Evolutionary conservation across 1,139 yeast genomes (phyloP).

Genomic region (Lodderomyces metapsilosis): DNA sequence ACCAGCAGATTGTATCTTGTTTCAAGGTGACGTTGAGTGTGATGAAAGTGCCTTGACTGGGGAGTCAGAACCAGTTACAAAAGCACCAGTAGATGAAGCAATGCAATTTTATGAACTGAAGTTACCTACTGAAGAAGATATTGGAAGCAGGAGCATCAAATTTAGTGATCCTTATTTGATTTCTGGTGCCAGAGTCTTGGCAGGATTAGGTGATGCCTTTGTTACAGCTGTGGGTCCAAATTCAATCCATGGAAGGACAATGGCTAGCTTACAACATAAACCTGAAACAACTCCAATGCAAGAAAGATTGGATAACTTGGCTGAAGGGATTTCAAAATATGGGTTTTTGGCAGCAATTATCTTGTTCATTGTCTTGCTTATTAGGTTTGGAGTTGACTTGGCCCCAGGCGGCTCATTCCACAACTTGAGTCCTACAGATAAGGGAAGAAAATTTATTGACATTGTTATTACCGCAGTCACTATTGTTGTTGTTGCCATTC

Average conservation of each 20-base stretch:
- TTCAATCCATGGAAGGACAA: conserved; percentile 89
- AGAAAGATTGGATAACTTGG: conserved; percentile 73
- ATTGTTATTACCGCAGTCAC: conserved; percentile 90
- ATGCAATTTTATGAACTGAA: conserved; percentile 28
- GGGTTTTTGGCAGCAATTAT: conserved; percentile 84
- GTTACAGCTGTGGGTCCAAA: conserved; percentile 89
- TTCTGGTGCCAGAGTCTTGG: conserved; percentile 84
- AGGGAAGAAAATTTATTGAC: conserved; percentile 81
- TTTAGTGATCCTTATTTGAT: conserved; percentile 77
- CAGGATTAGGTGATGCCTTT: conserved; percentile 83
- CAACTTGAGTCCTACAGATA: conserved; percentile 57
- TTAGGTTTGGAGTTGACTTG: conserved; percentile 70
- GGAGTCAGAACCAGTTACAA: conserved; percentile 79
- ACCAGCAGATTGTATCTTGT: conserved; percentile 81
- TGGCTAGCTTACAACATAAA: conserved; percentile 73
- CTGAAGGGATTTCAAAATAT: conserved; percentile 90
- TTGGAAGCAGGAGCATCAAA: conserved; percentile 45
- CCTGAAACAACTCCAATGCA: conserved; percentile 89
- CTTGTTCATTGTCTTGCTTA: conserved; percentile 73
- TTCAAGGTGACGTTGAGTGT: conserved; percentile 79
- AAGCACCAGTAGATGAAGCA: conserved; percentile 56
- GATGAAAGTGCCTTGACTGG: conserved; percentile 95
- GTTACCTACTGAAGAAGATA: conserved; percentile 41
- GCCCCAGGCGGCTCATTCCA: conserved; percentile 51
- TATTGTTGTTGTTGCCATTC: conserved; percentile 94